These are phyloP conservation scores for Penicillium decumbens DNA, from an alignment of 2,329 filamentous ascomycete genomes.

Conservation along the genomic window DNA sequence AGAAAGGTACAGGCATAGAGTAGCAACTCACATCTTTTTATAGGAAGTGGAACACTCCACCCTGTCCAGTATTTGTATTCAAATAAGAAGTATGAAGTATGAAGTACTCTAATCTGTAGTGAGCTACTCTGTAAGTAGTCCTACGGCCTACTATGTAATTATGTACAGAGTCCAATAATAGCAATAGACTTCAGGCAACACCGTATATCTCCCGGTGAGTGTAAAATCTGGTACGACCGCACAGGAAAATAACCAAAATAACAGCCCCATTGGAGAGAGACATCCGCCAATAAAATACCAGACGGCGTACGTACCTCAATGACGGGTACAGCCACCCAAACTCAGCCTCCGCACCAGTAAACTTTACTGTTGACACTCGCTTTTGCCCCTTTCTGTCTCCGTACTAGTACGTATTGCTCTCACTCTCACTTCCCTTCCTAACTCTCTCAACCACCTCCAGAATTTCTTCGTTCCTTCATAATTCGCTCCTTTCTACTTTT, in stretches of 20 bases:
- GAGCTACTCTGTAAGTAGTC: too few relatives aligned
- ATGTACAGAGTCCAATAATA: too few relatives aligned
- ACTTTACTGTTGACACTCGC: background rate
- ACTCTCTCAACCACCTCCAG: background rate
- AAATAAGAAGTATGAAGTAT: too few relatives aligned
- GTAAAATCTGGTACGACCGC: background rate
- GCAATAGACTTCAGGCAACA: background rate
- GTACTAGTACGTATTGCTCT: background rate
- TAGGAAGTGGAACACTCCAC: background rate
- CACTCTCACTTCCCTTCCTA: background rate
- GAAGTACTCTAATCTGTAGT: too few relatives aligned
- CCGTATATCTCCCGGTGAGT: background rate
- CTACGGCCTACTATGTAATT: too few relatives aligned
- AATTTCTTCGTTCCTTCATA: background rate
- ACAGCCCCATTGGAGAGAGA: background rate
- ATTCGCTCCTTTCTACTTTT: constrained; percentile 2
- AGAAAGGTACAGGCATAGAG: too few relatives aligned
- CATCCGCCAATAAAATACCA: background rate
- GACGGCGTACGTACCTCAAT: background rate
- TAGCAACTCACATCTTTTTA: background rate
- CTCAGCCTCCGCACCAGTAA: background rate
- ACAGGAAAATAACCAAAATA: background rate
- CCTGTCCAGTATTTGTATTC: too few relatives aligned
- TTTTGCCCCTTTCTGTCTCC: constrained; percentile 1
- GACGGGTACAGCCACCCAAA: background rate